A percentile compares a stretch with the other conserved stretches of the same genome.
Evolutionary conservation across 2,329 filamentous ascomycete species (phyloP).

Genomic region (Fusarium redolens): DNA sequence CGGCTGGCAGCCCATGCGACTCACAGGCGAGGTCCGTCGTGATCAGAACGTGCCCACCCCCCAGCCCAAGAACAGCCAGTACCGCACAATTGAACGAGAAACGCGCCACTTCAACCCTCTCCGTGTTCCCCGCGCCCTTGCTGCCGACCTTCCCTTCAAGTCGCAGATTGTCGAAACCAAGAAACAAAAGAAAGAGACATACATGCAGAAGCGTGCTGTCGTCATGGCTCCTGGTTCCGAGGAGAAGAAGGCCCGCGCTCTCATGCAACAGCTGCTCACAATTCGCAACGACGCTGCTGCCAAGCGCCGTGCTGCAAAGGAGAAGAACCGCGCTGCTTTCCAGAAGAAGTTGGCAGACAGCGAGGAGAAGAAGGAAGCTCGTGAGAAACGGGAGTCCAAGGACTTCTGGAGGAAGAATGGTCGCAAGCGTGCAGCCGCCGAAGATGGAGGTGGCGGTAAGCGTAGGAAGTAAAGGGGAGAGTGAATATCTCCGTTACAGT

Average conservation of each 20-base stretch:
- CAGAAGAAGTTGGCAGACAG: constrained; percentile 84
- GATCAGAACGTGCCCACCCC: constrained; percentile 81
- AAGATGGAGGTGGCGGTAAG: constrained; percentile 55
- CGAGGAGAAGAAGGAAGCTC: constrained; percentile 83
- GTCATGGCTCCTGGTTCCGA: constrained; percentile 81
- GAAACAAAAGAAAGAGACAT: constrained; percentile 83
- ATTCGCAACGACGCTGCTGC: constrained; percentile 90
- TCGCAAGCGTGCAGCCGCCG: constrained; percentile 67
- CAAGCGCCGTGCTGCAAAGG: constrained; percentile 86
- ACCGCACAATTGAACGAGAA: constrained; percentile 75
- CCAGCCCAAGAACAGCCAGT: constrained; percentile 84
- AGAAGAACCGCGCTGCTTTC: constrained; percentile 84
- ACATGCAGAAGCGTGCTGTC: constrained; percentile 96
- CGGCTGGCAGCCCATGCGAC: constrained; percentile 92
- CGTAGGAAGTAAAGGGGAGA: constrained; percentile 44
- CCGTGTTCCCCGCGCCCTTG: constrained; percentile 80
- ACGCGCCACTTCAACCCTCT: constrained; percentile 83
- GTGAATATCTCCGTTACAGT: neutral
- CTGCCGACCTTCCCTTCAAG: constrained; percentile 89
- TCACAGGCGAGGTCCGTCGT: constrained; percentile 90
- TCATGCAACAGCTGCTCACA: constrained; percentile 94
- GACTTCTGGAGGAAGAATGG: constrained; percentile 95
- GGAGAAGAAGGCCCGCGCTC: constrained; percentile 86
- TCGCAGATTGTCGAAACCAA: constrained; percentile 87
- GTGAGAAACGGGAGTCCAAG: constrained; percentile 91